Evolutionary conservation across 2,329 filamentous ascomycete genomes (phyloP).

Genomic region (Talaromyces funiculosus): DNA sequence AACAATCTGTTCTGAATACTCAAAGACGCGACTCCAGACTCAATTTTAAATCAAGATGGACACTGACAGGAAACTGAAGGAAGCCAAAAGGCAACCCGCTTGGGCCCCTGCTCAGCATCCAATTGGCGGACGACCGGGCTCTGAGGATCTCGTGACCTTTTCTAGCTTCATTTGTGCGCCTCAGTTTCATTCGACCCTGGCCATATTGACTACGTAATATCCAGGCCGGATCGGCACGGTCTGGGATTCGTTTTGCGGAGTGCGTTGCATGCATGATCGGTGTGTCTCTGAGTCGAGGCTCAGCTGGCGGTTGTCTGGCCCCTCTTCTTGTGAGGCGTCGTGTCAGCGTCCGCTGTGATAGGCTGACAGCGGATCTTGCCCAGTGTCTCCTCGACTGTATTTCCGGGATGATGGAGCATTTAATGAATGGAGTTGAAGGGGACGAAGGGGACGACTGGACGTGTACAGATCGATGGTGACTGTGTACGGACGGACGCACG

Average conservation of each 20-base stretch:
- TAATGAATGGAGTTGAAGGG: background rate
- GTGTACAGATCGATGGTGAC: no score
- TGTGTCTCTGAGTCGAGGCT: background rate
- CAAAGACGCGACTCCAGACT: background rate
- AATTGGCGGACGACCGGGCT: background rate
- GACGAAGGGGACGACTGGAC: background rate
- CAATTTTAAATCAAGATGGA: background rate
- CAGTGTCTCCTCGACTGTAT: background rate
- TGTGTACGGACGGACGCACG: no score
- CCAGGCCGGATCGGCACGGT: slow-evolving; percentile 5
- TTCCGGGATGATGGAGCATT: background rate
- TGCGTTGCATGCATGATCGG: background rate
- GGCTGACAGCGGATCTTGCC: background rate
- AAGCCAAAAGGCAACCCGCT: background rate
- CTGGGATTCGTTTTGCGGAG: slow-evolving; percentile 8
- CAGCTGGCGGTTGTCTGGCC: background rate
- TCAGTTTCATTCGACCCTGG: background rate
- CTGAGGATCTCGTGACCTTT: background rate
- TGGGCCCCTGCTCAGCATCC: background rate
- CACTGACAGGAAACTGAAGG: background rate
- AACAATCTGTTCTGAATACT: background rate
- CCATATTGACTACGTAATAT: background rate
- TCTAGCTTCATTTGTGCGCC: background rate
- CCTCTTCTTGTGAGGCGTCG: background rate
- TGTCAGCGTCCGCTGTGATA: background rate